phyloP scores from a whole-genome alignment of 352 stramenopile genomes.

The Phytopythium litorale region DNA sequence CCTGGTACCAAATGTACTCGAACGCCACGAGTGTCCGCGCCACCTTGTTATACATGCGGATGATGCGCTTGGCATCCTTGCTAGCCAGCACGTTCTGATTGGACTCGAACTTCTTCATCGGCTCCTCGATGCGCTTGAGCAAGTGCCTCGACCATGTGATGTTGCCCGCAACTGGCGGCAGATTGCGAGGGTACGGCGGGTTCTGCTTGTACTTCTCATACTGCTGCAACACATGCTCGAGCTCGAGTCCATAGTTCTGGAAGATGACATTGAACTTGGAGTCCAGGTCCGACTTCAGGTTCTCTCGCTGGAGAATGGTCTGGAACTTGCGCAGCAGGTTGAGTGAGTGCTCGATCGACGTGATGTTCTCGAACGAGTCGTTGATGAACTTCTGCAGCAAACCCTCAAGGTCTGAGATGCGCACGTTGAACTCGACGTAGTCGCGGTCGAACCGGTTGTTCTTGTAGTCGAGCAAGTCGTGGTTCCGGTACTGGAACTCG shows the following conservation, averaged over 20 bases:
- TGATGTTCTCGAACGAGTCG: conserved; percentile 98
- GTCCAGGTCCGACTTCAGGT: conserved; percentile 97
- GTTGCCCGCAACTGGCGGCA: conserved; percentile 97
- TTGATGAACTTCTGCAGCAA: conserved; percentile 99
- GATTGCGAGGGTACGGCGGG: conserved; percentile 94
- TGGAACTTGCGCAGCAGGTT: conserved; percentile 97
- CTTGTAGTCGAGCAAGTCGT: conserved; percentile 98
- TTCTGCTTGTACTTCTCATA: conserved; percentile 99
- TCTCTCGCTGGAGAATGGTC: conserved; percentile 96
- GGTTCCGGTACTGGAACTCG: conserved; percentile 95
- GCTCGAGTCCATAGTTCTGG: conserved; percentile 97
- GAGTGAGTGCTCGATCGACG: conserved; percentile 96
- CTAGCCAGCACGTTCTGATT: conserved; percentile 97
- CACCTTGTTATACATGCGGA: conserved; percentile 99
- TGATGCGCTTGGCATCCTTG: conserved; percentile 97
- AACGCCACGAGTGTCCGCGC: conserved; percentile 97
- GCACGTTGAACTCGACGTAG: conserved; percentile 95
- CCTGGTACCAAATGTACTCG: conserved; percentile 99
- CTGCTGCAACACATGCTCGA: conserved; percentile 97
- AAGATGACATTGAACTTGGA: conserved; percentile 99
- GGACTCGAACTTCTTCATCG: conserved; percentile 99
- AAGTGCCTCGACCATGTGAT: conserved; percentile 98
- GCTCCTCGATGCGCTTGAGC: conserved; percentile 98
- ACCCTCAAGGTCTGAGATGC: conserved; percentile 95
- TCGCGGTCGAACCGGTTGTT: conserved; percentile 98